Percentiles rank a stretch among this genome's conserved stretches.
Evolutionary conservation across 2,329 filamentous ascomycete genomes (phyloP).

Genomic region (Cladobotryum protrusum): DNA sequence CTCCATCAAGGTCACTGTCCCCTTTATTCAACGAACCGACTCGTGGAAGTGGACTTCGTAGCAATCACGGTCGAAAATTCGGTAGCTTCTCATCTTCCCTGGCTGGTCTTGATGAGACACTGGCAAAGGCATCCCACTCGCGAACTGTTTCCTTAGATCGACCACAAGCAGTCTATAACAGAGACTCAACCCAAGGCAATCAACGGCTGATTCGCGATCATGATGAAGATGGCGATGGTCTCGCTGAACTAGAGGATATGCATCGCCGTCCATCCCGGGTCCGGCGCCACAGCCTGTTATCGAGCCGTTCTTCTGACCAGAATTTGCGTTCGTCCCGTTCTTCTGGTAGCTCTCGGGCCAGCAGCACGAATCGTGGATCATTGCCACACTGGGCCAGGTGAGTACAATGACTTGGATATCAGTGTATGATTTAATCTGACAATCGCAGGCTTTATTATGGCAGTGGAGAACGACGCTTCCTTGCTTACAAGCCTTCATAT

Average conservation of each 20-base stretch:
- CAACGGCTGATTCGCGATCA: conserved; percentile 47
- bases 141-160: conserved; percentile 43
- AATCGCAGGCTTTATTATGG: conserved; percentile 59
- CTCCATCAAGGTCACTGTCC: conserved; percentile 43
- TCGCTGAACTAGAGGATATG: conserved; percentile 52
- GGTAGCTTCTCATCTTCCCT: conserved; percentile 53
- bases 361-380: conserved; percentile 38
- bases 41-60: conserved; percentile 44
- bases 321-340: conserved; percentile 50
- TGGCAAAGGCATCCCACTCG: conserved; percentile 30
- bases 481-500: conserved; percentile 40
- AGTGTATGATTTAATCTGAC: background rate
- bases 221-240: conserved; percentile 59
- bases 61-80: conserved; percentile 48
- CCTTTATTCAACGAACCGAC: conserved; percentile 34
- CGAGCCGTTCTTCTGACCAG: conserved; percentile 43
- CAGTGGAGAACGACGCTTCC: conserved; percentile 52
- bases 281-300: conserved; percentile 46
- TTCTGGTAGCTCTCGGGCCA: conserved; percentile 41
- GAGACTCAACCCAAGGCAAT: conserved; percentile 30
- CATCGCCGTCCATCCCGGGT: conserved; percentile 48
- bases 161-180: conserved; percentile 39
- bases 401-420: conserved; percentile 9
- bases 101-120: conserved; percentile 36
- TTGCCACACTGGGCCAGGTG: conserved; percentile 52